Evolutionary conservation across 2,329 filamentous ascomycete species (phyloP).

Genomic region (Hymenoscyphus salicellus): DNA sequence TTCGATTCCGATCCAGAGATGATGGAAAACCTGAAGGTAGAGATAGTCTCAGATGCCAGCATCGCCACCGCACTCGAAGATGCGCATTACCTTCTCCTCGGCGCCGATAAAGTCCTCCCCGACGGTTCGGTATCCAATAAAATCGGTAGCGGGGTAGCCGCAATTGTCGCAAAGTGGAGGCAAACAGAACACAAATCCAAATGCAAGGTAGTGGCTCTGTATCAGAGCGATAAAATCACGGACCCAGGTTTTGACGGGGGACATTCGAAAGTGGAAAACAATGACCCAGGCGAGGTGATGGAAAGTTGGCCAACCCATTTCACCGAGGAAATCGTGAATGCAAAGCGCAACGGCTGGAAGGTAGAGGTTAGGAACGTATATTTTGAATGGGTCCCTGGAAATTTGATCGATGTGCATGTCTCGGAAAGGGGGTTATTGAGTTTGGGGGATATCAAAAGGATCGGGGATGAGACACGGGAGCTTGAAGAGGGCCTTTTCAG

Average conservation of each 20-base stretch:
- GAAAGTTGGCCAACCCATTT: slow-evolving; percentile 43
- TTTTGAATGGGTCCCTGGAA: slow-evolving; percentile 37
- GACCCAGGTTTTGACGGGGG: slow-evolving; percentile 44
- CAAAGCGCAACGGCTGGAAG: slow-evolving; percentile 20
- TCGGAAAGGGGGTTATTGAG: slow-evolving; percentile 32
- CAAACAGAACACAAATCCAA: slow-evolving; percentile 44
- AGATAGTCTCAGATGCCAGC: slow-evolving; percentile 56
- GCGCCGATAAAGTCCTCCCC: slow-evolving; percentile 59
- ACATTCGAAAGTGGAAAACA: slow-evolving; percentile 46
- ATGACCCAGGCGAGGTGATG: slow-evolving; percentile 50
- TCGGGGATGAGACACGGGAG: slow-evolving; percentile 20
- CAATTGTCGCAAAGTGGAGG: slow-evolving; percentile 45
- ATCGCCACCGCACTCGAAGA: slow-evolving; percentile 50
- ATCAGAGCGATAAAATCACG: slow-evolving; percentile 61
- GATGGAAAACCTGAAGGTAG: slow-evolving; percentile 31
- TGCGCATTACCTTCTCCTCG: slow-evolving; percentile 59
- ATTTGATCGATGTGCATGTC: slow-evolving; percentile 34
- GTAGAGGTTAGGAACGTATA: slow-evolving; percentile 41
- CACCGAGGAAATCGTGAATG: slow-evolving; percentile 13
- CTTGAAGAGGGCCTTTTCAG: slow-evolving; percentile 21
- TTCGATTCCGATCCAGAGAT: slow-evolving; percentile 28
- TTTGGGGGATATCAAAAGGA: slow-evolving; percentile 17
- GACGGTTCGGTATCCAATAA: slow-evolving; percentile 64
- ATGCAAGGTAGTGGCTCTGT: slow-evolving; percentile 53
- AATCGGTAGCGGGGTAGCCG: slow-evolving; percentile 58